Conservation (phyloP, 2,329 filamentous ascomycete genomes). For the Blastomyces silverae region DNA sequence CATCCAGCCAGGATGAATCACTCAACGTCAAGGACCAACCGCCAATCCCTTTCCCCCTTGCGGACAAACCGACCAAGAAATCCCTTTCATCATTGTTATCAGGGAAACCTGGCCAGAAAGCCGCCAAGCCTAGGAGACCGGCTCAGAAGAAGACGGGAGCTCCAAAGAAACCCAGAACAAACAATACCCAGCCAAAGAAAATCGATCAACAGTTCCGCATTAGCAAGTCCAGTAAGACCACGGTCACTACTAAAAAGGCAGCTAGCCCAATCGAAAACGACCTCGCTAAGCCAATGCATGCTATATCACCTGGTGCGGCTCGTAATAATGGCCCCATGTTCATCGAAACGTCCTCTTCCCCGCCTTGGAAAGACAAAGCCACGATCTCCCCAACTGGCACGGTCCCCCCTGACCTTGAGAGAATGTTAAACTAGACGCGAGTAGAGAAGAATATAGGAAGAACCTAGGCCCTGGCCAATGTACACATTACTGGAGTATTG, state of each 20-base stretch:
- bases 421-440: conserved; percentile 11
- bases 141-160: conserved; percentile 14
- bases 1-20: conserved; percentile 37
- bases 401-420: conserved; percentile 19
- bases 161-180: conserved; percentile 16
- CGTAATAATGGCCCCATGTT: conserved; percentile 36
- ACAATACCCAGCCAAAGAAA: conserved; percentile 13
- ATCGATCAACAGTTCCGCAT: conserved; percentile 17
- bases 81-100: conserved; percentile 14
- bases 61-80: conserved; percentile 3
- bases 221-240: conserved; percentile 14
- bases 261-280: conserved; percentile 25
- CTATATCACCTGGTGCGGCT: conserved; percentile 31
- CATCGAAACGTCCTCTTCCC: conserved; percentile 19
- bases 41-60: conserved; percentile 7
- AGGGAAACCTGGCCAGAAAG: conserved; percentile 29
- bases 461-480: neutral
- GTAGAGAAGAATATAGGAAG: neutral
- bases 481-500: neutral
- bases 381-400: conserved; percentile 22
- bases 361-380: conserved; percentile 17
- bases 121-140: conserved; percentile 5
- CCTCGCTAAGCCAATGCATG: conserved; percentile 31
- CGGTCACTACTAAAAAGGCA: conserved; percentile 21
- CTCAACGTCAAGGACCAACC: conserved; percentile 24